phyloP scores from a whole-genome alignment of 2,329 filamentous ascomycete species.

The Monosporascus sp. region DNA sequence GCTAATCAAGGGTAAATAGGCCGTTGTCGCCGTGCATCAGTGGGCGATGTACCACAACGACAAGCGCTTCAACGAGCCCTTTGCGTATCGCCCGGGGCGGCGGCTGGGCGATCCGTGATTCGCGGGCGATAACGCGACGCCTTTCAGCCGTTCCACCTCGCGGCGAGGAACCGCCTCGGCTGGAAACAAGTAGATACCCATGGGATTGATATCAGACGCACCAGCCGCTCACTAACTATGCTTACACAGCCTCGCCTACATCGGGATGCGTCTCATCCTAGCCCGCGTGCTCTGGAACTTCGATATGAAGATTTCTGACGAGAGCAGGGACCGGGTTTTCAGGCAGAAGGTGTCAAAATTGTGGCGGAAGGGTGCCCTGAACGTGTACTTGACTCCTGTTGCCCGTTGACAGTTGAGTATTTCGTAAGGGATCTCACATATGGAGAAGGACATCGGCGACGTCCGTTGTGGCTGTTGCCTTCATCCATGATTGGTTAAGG shows the following conservation, averaged over 20 bases:
- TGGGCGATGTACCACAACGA: constrained; percentile 35
- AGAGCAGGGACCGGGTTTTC: constrained; percentile 32
- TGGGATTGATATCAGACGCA: too few species aligned
- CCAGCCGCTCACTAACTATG: constrained; percentile 6
- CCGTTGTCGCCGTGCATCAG: constrained; percentile 37
- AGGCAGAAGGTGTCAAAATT: constrained; percentile 33
- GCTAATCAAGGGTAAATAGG: constrained; percentile 25
- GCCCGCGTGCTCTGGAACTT: constrained; percentile 44
- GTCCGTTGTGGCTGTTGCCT: too few species aligned
- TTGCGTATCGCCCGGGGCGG: constrained; percentile 42
- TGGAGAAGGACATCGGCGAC: too few species aligned
- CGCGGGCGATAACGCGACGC: constrained; percentile 35
- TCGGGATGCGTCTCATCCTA: constrained; percentile 45
- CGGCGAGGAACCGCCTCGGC: constrained; percentile 46
- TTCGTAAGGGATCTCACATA: constrained; percentile 28
- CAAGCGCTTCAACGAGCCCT: constrained; percentile 39
- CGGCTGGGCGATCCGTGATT: constrained; percentile 38
- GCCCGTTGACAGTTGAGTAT: constrained; percentile 43
- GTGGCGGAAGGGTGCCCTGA: constrained; percentile 35
- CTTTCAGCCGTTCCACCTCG: constrained; percentile 43
- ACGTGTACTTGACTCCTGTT: constrained; percentile 31
- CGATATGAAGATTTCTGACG: constrained; percentile 36
- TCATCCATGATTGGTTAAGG: too few species aligned
- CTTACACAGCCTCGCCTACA: constrained; percentile 37
- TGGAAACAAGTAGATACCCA: constrained; percentile 33